phyloP scores from a whole-genome alignment of 2,329 filamentous ascomycete species.

The Sphaerulina vaccinii region DNA sequence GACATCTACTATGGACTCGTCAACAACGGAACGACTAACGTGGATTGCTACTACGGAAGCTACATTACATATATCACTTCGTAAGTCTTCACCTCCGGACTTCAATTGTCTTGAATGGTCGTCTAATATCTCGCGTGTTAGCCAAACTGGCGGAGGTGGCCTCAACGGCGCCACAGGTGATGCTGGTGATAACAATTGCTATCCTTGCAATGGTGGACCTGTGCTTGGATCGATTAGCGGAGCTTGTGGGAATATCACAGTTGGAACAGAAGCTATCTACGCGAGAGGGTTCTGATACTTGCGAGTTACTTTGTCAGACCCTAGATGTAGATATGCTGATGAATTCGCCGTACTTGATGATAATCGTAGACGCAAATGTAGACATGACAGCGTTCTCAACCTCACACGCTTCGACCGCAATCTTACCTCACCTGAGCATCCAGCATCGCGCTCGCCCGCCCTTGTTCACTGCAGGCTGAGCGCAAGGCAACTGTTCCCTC shows the following conservation, averaged over 20 bases:
- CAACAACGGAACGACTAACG: slow-evolving; percentile 24
- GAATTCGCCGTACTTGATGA: not conserved
- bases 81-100: slow-evolving; percentile 13
- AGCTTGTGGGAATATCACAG: slow-evolving; percentile 30
- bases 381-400: no score
- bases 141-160: slow-evolving; percentile 6
- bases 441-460: no score
- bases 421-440: no score
- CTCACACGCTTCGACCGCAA: no score
- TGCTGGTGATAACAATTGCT: slow-evolving; percentile 32
- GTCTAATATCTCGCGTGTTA: not conserved
- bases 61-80: slow-evolving; percentile 28
- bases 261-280: slow-evolving; percentile 32
- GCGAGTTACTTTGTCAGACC: not conserved
- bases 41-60: slow-evolving; percentile 35
- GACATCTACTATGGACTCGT: slow-evolving; percentile 33
- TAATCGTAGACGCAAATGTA: not conserved
- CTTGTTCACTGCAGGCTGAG: no score
- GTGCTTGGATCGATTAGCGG: slow-evolving; percentile 21
- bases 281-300: slow-evolving; percentile 26
- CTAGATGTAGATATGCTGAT: slow-evolving; percentile 6
- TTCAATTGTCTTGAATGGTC: not conserved
- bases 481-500: no score
- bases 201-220: slow-evolving; percentile 26
- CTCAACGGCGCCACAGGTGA: slow-evolving; percentile 17